phyloP scores from a whole-genome alignment of 2,329 filamentous ascomycete genomes.

The Arthroderma sp. region DNA sequence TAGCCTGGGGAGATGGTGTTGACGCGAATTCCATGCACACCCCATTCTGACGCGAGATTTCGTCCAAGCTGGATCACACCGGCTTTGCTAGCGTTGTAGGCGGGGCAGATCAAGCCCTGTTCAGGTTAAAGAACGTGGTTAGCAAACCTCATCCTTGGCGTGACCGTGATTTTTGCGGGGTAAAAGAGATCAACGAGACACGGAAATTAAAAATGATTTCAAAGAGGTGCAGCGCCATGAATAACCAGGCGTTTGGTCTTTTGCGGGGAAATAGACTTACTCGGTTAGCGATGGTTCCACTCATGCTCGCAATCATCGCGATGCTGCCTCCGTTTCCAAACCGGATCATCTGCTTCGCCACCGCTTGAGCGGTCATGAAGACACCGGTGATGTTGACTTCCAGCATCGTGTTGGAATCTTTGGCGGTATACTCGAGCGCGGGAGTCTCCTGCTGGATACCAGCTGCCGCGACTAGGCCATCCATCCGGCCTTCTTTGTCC shows the following conservation, averaged over 20 bases:
- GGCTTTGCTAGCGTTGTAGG: slow-evolving; percentile 38
- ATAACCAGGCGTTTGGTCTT: not conserved
- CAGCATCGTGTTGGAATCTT: slow-evolving; percentile 51
- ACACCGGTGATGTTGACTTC: slow-evolving; percentile 49
- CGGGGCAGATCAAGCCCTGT: slow-evolving; percentile 35
- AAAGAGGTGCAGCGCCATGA: no score
- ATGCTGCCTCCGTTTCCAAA: slow-evolving; percentile 46
- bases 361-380: slow-evolving; percentile 52
- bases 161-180: no score
- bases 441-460: slow-evolving; percentile 68
- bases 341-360: slow-evolving; percentile 39
- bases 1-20: slow-evolving; percentile 37
- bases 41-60: slow-evolving; percentile 38
- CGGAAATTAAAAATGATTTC: no score
- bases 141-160: not conserved
- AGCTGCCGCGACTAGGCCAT: slow-evolving; percentile 64
- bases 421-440: slow-evolving; percentile 61
- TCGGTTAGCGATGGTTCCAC: slow-evolving; percentile 45
- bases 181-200: no score
- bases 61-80: slow-evolving; percentile 35
- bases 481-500: slow-evolving; percentile 55
- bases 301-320: slow-evolving; percentile 51
- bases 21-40: slow-evolving; percentile 35
- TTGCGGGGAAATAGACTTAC: slow-evolving; percentile 16
- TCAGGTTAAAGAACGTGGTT: not conserved